A percentile compares a stretch with the other conserved stretches of the same genome.
Evolutionary conservation across 1,284 basidiomycete genomes (phyloP).

Genomic region (Cutaneotrichosporon cavernicola): DNA sequence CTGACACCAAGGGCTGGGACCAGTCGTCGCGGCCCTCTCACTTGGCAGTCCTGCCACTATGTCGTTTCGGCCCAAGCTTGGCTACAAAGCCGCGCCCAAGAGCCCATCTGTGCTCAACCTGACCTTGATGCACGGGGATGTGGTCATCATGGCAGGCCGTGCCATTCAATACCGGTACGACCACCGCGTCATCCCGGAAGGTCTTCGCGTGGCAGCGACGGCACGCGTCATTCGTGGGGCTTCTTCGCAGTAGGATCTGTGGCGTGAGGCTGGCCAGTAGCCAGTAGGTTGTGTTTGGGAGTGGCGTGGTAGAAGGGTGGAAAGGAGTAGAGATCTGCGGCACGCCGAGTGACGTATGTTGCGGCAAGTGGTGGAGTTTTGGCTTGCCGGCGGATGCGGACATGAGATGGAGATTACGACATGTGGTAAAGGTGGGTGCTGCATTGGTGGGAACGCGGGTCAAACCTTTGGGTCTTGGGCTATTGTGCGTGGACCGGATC

Average conservation of each 20-base stretch:
- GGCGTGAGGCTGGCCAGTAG: background rate
- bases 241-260: background rate
- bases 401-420: background rate
- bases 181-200: slow-evolving; percentile 41
- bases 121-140: slow-evolving; percentile 29
- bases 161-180: slow-evolving; percentile 40
- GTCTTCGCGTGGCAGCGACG: slow-evolving; percentile 43
- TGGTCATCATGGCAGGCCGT: slow-evolving; percentile 45
- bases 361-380: background rate
- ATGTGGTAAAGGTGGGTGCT: background rate
- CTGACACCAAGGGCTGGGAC: slow-evolving; percentile 38
- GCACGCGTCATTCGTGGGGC: slow-evolving; percentile 32
- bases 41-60: slow-evolving; percentile 42
- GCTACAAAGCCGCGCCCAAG: background rate
- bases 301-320: background rate
- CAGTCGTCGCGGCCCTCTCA: slow-evolving; percentile 43
- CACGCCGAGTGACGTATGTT: background rate
- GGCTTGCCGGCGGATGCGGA: background rate
- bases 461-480: background rate
- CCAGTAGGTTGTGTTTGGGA: background rate
- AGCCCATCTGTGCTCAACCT: slow-evolving; percentile 18
- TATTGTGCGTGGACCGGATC: too few relatives aligned
- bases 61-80: slow-evolving; percentile 33
- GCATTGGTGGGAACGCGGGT: background rate
- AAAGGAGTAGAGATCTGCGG: background rate